These are phyloP conservation scores for Acanthamoeba royreba DNA, from an alignment of 208 protist genomes.

Conservation along the genomic window DNA sequence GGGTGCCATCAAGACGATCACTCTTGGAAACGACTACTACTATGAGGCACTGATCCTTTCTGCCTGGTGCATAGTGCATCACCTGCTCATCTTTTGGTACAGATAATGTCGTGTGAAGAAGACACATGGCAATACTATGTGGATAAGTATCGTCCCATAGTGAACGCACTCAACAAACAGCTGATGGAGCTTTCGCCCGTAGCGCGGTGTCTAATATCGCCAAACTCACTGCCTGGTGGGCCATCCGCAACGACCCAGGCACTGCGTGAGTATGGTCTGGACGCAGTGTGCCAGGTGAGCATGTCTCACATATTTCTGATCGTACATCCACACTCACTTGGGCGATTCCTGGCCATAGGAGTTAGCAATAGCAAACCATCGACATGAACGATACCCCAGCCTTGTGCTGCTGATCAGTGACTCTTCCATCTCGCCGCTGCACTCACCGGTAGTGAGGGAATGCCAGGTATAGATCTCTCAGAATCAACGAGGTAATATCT, in stretches of 20 bases:
- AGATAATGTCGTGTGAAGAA: background rate
- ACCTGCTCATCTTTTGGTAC: background rate
- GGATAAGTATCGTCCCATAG: background rate
- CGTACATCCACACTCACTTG: too few species aligned
- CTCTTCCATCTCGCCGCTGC: background rate
- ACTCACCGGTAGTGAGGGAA: background rate
- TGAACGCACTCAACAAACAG: background rate
- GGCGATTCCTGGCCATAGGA: background rate
- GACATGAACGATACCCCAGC: background rate
- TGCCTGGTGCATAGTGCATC: background rate
- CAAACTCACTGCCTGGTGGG: background rate
- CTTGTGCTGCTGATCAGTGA: constrained; percentile 1
- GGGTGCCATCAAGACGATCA: background rate
- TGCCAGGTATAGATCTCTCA: background rate
- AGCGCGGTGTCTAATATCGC: background rate
- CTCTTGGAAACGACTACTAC: background rate
- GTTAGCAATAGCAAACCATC: background rate
- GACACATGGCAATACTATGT: background rate
- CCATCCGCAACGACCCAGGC: background rate
- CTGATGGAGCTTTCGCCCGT: background rate
- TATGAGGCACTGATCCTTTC: background rate
- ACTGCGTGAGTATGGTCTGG: background rate
- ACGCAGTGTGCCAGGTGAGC: too few species aligned
- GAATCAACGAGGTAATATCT: background rate
- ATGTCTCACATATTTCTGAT: too few species aligned